phyloP scores from a whole-genome alignment of 345 rosid species.

The Gossypium sturtianum region DNA sequence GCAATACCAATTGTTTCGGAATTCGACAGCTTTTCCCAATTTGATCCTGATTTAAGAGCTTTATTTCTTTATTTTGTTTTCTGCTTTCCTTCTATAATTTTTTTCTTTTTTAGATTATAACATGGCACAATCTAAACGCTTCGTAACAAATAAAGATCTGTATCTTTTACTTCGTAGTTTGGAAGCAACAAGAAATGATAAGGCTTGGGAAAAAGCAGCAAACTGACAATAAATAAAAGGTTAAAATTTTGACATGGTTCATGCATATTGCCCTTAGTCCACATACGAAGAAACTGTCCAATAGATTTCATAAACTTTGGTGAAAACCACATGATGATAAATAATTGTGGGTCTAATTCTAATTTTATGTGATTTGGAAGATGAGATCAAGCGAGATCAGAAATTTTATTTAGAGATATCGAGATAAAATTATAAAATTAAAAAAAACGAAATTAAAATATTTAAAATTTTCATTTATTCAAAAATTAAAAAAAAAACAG shows the following conservation, averaged over 20 bases:
- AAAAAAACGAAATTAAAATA: too few species aligned
- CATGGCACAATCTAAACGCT: fast-evolving
- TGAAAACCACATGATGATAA: not conserved
- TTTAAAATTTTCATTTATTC: too few species aligned
- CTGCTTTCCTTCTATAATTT: too few species aligned
- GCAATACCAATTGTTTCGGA: too few species aligned
- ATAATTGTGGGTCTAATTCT: not conserved
- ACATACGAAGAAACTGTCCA: not conserved
- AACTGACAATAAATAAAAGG: not conserved
- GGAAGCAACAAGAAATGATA: conserved; percentile 11
- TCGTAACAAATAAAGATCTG: too few species aligned
- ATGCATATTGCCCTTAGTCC: not conserved
- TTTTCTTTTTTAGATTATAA: fast-evolving
- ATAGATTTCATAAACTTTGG: not conserved
- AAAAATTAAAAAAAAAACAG: not conserved
- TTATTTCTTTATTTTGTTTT: too few species aligned
- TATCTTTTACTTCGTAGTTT: conserved; percentile 13
- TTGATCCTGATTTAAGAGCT: too few species aligned
- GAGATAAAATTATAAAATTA: too few species aligned
- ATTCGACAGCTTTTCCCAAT: too few species aligned
- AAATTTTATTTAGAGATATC: not conserved
- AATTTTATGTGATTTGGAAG: too few species aligned
- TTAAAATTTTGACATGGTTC: not conserved
- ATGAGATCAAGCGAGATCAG: too few species aligned
- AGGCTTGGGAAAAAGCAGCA: not conserved